These are phyloP conservation scores for Aethionema arabicum DNA, from an alignment of 345 rosid species.

Conservation along the genomic window DNA sequence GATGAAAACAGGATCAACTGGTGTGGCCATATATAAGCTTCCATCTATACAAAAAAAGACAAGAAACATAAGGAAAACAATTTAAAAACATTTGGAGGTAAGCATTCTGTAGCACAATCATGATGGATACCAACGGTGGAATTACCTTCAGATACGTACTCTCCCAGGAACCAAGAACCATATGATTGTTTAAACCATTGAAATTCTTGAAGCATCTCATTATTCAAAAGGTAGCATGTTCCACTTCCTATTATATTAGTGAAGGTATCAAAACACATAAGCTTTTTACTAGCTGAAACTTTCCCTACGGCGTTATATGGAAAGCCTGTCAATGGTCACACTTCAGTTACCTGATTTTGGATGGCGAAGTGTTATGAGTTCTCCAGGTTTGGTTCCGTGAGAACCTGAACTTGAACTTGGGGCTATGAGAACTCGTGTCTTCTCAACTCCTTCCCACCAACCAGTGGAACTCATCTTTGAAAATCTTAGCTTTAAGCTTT, in stretches of 20 bases:
- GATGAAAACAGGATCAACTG: conserved; percentile 84
- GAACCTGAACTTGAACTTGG: conserved; percentile 40
- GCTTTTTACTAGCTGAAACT: neutral
- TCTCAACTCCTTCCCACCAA: conserved; percentile 45
- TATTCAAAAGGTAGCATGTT: conserved; percentile 53
- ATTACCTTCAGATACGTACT: conserved; percentile 73
- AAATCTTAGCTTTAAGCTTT: conserved; percentile 12
- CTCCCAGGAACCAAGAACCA: conserved; percentile 92
- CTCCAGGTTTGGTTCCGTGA: conserved; percentile 39
- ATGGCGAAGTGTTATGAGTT: conserved; percentile 61
- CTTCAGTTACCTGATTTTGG: conserved; percentile 74
- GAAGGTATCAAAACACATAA: neutral
- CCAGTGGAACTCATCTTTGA: conserved; percentile 29
- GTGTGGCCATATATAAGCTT: conserved; percentile 66
- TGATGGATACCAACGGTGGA: neutral
- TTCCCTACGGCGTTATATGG: neutral
- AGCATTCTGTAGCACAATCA: neutral
- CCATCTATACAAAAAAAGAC: conserved; percentile 56
- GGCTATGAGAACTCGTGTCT: conserved; percentile 43
- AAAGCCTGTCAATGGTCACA: conserved; percentile 5
- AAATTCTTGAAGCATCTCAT: conserved; percentile 69
- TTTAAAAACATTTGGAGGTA: neutral
- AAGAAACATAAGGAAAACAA: neutral
- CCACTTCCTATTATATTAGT: conserved; percentile 45
- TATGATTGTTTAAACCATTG: conserved; percentile 82